A percentile compares a stretch with the other conserved stretches of the same genome.
Conservation (phyloP, 2,329 filamentous ascomycete species). For the Stenocarpella maydis region DNA sequence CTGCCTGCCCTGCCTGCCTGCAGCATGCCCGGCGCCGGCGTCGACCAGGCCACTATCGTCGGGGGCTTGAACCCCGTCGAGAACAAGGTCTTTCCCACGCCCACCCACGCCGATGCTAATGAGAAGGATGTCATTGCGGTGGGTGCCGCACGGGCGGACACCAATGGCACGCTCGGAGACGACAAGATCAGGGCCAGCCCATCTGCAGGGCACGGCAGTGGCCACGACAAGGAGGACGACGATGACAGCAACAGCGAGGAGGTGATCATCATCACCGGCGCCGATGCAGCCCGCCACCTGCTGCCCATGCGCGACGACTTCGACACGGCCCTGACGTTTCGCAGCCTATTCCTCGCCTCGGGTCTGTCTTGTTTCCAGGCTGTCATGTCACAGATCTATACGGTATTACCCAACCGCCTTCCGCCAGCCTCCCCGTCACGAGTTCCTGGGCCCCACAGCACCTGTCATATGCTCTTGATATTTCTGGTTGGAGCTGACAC, state of each 20-base stretch:
- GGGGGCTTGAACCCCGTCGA: slow-evolving; percentile 43
- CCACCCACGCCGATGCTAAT: slow-evolving; percentile 42
- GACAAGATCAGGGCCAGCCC: slow-evolving; percentile 39
- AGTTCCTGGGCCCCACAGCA: no score
- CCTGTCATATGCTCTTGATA: no score
- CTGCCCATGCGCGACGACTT: slow-evolving; percentile 59
- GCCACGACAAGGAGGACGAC: slow-evolving; percentile 43
- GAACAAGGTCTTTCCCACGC: slow-evolving; percentile 43
- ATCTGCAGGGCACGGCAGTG: slow-evolving; percentile 35
- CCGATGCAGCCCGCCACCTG: slow-evolving; percentile 58
- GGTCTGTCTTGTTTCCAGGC: slow-evolving; percentile 60
- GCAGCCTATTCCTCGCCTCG: slow-evolving; percentile 59
- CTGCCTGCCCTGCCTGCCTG: not conserved
- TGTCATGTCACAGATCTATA: slow-evolving; percentile 64
- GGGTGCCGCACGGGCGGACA: slow-evolving; percentile 35
- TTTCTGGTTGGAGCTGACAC: slow-evolving; percentile 12
- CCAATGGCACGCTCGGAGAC: not conserved
- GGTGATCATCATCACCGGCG: slow-evolving; percentile 59
- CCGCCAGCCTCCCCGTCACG: slow-evolving; percentile 37
- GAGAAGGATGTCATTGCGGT: slow-evolving; percentile 41
- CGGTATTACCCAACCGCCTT: no score
- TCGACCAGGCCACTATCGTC: slow-evolving; percentile 39
- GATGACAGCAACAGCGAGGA: slow-evolving; percentile 44
- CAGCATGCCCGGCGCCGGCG: slow-evolving; percentile 22
- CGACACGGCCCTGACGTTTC: slow-evolving; percentile 61